Evolutionary conservation across 1,139 yeast genomes (phyloP).

Genomic region (Candida albicans): DNA sequence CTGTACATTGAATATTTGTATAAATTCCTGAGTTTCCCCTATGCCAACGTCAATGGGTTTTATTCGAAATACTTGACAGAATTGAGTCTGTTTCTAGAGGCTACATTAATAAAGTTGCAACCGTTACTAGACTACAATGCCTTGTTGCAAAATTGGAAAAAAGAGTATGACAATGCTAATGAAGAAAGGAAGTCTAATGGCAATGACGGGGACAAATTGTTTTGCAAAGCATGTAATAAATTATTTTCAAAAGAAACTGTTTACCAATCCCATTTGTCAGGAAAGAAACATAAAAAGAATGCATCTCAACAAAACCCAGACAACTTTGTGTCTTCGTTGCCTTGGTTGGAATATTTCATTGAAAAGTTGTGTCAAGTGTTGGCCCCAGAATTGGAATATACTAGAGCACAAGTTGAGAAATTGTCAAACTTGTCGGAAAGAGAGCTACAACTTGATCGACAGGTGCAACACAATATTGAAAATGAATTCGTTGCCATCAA

Average conservation of each 20-base stretch:
- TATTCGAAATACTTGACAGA: constrained; percentile 47
- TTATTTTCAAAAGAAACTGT: constrained; percentile 65
- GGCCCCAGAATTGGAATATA: constrained; percentile 39
- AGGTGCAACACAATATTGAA: constrained; percentile 14
- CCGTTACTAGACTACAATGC: constrained; percentile 50
- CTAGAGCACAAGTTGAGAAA: constrained; percentile 67
- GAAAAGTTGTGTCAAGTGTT: constrained; percentile 33
- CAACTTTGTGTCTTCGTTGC: neutral
- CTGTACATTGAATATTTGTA: constrained; percentile 55
- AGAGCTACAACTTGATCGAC: constrained; percentile 58
- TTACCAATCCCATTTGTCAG: constrained; percentile 65
- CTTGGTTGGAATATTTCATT: constrained; percentile 34
- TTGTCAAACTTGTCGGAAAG: constrained; percentile 70
- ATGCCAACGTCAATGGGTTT: constrained; percentile 21
- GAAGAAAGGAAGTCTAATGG: constrained; percentile 20
- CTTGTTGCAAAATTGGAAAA: constrained; percentile 31
- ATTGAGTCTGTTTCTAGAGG: constrained; percentile 46
- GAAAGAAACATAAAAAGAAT: constrained; percentile 74
- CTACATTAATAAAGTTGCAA: constrained; percentile 45
- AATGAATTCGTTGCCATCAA: constrained; percentile 25
- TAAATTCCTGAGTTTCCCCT: constrained; percentile 42
- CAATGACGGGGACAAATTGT: constrained; percentile 43
- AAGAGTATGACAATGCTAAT: constrained; percentile 25
- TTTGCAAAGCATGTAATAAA: constrained; percentile 67
- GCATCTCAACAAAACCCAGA: constrained; percentile 9